These are phyloP conservation scores for Aspergillaceae sp. DNA, from an alignment of 2,329 filamentous ascomycete genomes.

Conservation along the genomic window DNA sequence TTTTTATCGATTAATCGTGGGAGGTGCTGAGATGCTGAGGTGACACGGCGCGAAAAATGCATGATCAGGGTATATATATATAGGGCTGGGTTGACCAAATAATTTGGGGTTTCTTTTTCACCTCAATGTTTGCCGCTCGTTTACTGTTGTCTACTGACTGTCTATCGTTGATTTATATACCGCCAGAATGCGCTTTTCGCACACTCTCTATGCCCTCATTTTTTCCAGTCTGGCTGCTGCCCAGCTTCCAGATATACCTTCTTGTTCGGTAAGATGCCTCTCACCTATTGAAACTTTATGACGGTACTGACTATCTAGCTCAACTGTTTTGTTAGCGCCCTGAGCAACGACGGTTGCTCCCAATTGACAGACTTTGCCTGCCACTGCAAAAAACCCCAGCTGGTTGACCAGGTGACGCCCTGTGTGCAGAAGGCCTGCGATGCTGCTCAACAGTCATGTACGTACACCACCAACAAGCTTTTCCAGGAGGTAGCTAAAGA, in stretches of 20 bases:
- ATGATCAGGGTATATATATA: too few relatives aligned
- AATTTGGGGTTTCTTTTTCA: too few relatives aligned
- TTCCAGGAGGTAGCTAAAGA: too few relatives aligned
- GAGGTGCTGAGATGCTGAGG: too few relatives aligned
- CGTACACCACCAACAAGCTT: background rate
- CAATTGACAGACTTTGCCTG: constrained; percentile 41
- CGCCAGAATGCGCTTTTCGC: constrained; percentile 27
- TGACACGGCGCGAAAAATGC: too few relatives aligned
- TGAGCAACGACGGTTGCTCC: constrained; percentile 39
- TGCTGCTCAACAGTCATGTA: constrained; percentile 30
- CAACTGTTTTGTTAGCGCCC: constrained; percentile 37
- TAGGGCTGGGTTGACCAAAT: too few relatives aligned
- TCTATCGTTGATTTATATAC: background rate
- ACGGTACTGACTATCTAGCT: constrained; percentile 22
- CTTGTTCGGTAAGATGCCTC: constrained; percentile 36
- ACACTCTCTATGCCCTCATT: constrained; percentile 28
- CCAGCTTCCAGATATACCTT: constrained; percentile 39
- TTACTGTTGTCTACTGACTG: too few relatives aligned
- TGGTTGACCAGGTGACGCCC: constrained; percentile 36
- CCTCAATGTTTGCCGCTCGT: too few relatives aligned
- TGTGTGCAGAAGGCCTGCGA: constrained; percentile 40
- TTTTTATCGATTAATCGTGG: too few relatives aligned
- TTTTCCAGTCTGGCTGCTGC: constrained; percentile 38
- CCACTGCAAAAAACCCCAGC: constrained; percentile 40
- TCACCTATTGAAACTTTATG: background rate